Evolutionary conservation across 2,329 filamentous ascomycete species (phyloP).

Genomic region (Trichoderma atrobrunneum): DNA sequence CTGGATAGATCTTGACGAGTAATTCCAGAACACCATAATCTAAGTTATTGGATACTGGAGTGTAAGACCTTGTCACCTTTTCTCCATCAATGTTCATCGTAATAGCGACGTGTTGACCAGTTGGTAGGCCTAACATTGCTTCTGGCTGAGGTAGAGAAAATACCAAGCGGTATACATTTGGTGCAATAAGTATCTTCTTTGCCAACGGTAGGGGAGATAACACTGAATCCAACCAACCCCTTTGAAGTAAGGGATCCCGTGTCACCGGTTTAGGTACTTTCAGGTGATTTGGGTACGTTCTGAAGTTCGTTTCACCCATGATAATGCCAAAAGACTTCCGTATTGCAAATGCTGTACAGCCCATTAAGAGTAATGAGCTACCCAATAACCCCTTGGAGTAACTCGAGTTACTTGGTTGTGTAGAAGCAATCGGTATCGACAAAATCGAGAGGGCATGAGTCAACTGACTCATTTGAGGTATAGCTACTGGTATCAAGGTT

Average conservation of each 20-base stretch:
- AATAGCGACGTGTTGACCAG: constrained; percentile 56
- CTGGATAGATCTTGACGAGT: constrained; percentile 50
- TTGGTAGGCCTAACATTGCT: constrained; percentile 51
- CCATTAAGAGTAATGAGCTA: background rate
- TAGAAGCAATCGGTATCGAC: background rate
- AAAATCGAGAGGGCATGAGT: background rate
- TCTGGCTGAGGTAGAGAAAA: constrained; percentile 46
- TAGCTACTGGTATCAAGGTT: background rate
- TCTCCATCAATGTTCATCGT: constrained; percentile 46
- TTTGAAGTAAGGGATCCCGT: background rate
- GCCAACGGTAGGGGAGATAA: constrained; percentile 39
- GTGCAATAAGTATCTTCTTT: constrained; percentile 39
- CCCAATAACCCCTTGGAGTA: background rate
- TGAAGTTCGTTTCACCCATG: background rate
- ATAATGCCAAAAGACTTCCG: background rate
- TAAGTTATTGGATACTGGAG: constrained; percentile 58
- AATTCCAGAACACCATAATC: constrained; percentile 50
- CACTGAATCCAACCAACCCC: background rate
- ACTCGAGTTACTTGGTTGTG: background rate
- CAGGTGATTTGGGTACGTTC: background rate
- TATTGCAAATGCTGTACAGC: background rate
- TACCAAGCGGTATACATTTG: constrained; percentile 45
- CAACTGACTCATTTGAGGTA: background rate
- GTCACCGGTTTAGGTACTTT: background rate
- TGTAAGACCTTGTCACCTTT: constrained; percentile 71